A percentile compares a stretch with the other conserved stretches of the same genome.
phyloP scores from a whole-genome alignment of 1,284 basidiomycete genomes.

The Volvariella volvacea region DNA sequence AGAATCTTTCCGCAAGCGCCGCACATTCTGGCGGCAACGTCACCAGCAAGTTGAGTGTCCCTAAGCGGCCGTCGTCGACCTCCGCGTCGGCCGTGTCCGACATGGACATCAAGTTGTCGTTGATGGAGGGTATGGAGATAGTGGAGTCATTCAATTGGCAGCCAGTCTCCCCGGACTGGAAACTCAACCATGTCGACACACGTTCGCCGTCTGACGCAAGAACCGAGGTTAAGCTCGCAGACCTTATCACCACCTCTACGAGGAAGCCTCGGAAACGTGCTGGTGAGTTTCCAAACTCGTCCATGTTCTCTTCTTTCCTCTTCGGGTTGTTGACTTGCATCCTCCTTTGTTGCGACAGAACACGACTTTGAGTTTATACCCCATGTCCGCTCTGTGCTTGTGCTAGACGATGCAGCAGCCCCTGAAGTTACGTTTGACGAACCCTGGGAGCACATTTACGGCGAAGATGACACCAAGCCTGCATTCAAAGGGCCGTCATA shows the following conservation, averaged over 20 bases:
- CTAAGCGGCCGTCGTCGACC: neutral
- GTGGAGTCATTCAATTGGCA: neutral
- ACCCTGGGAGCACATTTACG: slow-evolving; percentile 47
- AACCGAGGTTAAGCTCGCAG: slow-evolving; percentile 36
- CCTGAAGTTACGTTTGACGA: slow-evolving; percentile 36
- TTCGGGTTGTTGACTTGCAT: slow-evolving; percentile 1
- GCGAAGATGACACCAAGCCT: slow-evolving; percentile 21
- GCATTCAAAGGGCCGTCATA: slow-evolving; percentile 15
- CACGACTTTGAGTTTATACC: slow-evolving; percentile 50
- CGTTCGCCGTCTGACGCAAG: slow-evolving; percentile 10
- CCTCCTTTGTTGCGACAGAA: slow-evolving; percentile 15
- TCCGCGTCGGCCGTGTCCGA: neutral
- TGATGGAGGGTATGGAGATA: slow-evolving; percentile 9
- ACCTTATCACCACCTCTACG: slow-evolving; percentile 30
- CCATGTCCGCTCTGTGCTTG: slow-evolving; percentile 44
- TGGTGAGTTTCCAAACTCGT: slow-evolving; percentile 19
- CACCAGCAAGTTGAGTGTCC: neutral
- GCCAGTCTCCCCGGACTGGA: slow-evolving; percentile 8
- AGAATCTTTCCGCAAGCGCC: neutral
- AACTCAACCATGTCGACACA: slow-evolving; percentile 5
- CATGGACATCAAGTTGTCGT: neutral
- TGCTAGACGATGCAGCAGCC: slow-evolving; percentile 36
- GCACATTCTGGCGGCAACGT: no score
- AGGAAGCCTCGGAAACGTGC: slow-evolving; percentile 33
- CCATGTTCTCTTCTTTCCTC: slow-evolving; percentile 4